These are phyloP conservation scores for Microascus cirrosus DNA, from an alignment of 2,329 filamentous ascomycete species.

Conservation along the genomic window DNA sequence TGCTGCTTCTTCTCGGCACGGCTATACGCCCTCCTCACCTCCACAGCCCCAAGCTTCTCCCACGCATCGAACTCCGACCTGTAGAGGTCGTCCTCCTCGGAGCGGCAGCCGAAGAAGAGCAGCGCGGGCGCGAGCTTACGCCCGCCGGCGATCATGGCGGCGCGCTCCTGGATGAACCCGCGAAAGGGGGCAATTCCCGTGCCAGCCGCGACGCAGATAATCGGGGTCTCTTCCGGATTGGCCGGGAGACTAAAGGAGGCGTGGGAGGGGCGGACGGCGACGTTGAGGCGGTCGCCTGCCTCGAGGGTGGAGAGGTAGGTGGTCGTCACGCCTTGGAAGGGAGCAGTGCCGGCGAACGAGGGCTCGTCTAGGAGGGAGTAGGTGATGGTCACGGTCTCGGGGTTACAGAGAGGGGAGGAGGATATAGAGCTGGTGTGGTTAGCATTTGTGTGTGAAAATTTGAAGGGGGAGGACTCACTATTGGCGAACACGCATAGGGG, in stretches of 20 bases:
- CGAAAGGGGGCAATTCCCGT: slow-evolving; percentile 52
- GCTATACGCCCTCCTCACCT: slow-evolving; percentile 46
- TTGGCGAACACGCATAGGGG: slow-evolving; percentile 67
- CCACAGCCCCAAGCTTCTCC: slow-evolving; percentile 48
- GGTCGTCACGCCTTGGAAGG: slow-evolving; percentile 48
- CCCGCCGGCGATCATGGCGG: slow-evolving; percentile 35
- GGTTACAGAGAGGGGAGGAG: slow-evolving; percentile 54
- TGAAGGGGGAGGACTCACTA: slow-evolving; percentile 29
- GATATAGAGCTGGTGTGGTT: slow-evolving; percentile 48
- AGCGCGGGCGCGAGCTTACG: slow-evolving; percentile 46
- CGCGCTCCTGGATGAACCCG: slow-evolving; percentile 52
- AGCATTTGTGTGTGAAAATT: slow-evolving; percentile 21
- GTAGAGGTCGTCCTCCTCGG: slow-evolving; percentile 48
- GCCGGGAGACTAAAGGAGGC: slow-evolving; percentile 36
- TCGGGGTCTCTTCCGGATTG: slow-evolving; percentile 30
- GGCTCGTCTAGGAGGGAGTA: slow-evolving; percentile 53
- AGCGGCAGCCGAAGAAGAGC: slow-evolving; percentile 55
- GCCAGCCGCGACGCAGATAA: slow-evolving; percentile 40
- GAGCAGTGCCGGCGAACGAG: slow-evolving; percentile 35
- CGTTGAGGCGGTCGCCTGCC: slow-evolving; percentile 28
- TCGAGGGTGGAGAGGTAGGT: slow-evolving; percentile 44
- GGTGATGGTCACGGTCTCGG: slow-evolving; percentile 49
- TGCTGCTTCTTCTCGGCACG: slow-evolving; percentile 34
- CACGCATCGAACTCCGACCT: slow-evolving; percentile 45
- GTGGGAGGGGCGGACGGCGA: slow-evolving; percentile 35